A percentile compares a stretch with the other conserved stretches of the same genome.
phyloP scores from a whole-genome alignment of 2,329 filamentous ascomycete genomes.

The Alternaria alternata region DNA sequence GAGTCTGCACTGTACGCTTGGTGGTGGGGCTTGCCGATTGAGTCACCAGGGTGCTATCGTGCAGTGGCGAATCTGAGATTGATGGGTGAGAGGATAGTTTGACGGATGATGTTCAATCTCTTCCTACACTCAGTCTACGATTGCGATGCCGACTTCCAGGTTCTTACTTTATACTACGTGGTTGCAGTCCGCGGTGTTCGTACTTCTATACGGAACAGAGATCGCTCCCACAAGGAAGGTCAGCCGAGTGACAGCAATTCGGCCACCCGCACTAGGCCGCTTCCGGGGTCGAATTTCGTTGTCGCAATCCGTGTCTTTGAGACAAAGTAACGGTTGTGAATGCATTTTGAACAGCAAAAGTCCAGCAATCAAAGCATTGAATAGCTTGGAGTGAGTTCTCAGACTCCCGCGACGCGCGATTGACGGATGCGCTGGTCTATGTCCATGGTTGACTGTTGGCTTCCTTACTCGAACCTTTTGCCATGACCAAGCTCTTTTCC shows the following conservation, averaged over 20 bases:
- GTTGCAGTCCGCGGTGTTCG: not conserved
- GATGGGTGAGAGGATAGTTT: not conserved
- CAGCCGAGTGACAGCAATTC: not conserved
- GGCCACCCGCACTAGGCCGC: conserved; percentile 1
- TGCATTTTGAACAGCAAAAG: not conserved
- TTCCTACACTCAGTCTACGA: not conserved
- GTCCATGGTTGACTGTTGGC: not conserved
- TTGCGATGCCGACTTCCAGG: not conserved
- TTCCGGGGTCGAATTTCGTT: not conserved
- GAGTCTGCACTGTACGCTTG: conserved; percentile 10
- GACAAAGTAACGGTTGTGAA: not conserved
- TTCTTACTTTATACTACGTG: not conserved
- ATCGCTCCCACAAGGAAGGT: not conserved
- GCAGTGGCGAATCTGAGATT: not conserved
- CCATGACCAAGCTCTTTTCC: not conserved
- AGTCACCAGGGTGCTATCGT: conserved; percentile 12
- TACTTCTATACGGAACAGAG: not conserved
- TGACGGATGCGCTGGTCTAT: not conserved
- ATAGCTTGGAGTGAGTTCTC: not conserved
- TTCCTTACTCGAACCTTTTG: not conserved
- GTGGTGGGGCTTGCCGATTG: conserved; percentile 16
- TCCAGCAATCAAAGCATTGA: not conserved
- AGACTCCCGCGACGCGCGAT: not conserved
- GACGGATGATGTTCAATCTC: not conserved
- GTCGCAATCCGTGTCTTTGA: not conserved